Conservation (phyloP, 1,139 yeast genomes). For the Suhomyces kunorum region DNA sequence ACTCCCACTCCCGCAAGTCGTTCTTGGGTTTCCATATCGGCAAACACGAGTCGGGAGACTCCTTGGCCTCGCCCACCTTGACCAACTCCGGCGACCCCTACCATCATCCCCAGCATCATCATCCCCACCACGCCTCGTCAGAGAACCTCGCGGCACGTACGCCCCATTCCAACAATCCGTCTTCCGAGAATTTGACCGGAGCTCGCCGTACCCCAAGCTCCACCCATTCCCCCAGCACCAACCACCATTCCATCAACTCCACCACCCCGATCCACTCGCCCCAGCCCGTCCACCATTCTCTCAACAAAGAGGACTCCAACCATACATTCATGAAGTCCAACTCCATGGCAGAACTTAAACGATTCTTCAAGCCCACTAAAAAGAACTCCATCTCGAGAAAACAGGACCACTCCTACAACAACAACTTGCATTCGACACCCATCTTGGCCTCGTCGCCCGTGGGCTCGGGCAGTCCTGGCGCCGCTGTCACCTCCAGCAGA, state of each 20-base stretch:
- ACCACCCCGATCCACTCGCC: constrained; percentile 15
- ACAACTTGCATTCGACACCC: constrained; percentile 37
- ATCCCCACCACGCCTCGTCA: background rate
- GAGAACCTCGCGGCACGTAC: constrained; percentile 6
- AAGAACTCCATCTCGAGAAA: constrained; percentile 30
- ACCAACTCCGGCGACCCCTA: constrained; percentile 32
- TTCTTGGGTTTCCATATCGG: constrained; percentile 41
- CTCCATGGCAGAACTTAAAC: constrained; percentile 45
- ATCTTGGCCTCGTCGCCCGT: constrained; percentile 18
- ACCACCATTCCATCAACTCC: constrained; percentile 1
- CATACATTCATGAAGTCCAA: constrained; percentile 36
- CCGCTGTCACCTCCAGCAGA: constrained; percentile 15
- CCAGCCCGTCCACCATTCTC: constrained; percentile 12
- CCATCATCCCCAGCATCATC: constrained; percentile 11
- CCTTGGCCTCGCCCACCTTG: constrained; percentile 35
- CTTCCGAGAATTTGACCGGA: constrained; percentile 3
- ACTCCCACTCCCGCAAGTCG: constrained; percentile 23
- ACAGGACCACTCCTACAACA: constrained; percentile 24
- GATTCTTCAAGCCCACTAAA: constrained; percentile 44
- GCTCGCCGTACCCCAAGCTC: constrained; percentile 7
- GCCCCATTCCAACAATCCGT: constrained; percentile 3
- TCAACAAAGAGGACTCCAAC: constrained; percentile 31
- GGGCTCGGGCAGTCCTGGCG: constrained; percentile 3
- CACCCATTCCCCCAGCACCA: constrained; percentile 2
- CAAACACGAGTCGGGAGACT: constrained; percentile 41